Evolutionary conservation across 2,329 filamentous ascomycete species (phyloP), one percentile per base, ranked within the genome.

Genomic region (Pseudogymnoascus sp.): DNA sequence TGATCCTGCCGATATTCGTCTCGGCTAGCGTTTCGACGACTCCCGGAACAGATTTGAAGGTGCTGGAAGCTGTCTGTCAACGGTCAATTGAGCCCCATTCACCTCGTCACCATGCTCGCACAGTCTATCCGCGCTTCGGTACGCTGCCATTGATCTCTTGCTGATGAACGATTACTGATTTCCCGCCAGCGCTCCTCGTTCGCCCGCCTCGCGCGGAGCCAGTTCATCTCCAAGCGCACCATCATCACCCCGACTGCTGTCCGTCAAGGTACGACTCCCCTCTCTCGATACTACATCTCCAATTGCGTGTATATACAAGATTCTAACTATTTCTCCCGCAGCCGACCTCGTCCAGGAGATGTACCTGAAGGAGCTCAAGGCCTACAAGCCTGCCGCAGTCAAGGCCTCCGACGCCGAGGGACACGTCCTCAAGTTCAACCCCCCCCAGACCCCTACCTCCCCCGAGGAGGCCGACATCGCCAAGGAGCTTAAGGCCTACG

Each of bases 301-400:
- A 8, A 11, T 23, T 23, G 10, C 16, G 38, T 36, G 16, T 50
- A 8, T 60, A 28, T 56, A 11, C 23, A 53, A 12, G 5, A 56
- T 18, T 56, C 46, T 56, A 62, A 64, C 28, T n/a, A 12, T 36
- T 28, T 28, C 60, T 34, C 23, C 28, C 25, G 6, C 75, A 97
- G 95, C 91, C 86, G 95, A 99, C 79, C 87, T 96, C 74, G 91
- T 99, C 73, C 95, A 97, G 81, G 93, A 97, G 77, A 86, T 99
- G 75, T 99, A 99, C 84, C 87, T 99, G 72, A 89, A 89, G 78
- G 93, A 97, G 81, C 87, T 99, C 76, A 95, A 93, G 82, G 86
- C 87, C 79, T 97, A 96, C 89, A 97, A 97, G 86, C 82, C 88
- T 68, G 82, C 90, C 64, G 82, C 86, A 70, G 76, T 93, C 80